Percentiles rank a stretch among this genome's conserved stretches.
Conservation (phyloP, 441 rosid species). For the Viola pubescens region DNA sequence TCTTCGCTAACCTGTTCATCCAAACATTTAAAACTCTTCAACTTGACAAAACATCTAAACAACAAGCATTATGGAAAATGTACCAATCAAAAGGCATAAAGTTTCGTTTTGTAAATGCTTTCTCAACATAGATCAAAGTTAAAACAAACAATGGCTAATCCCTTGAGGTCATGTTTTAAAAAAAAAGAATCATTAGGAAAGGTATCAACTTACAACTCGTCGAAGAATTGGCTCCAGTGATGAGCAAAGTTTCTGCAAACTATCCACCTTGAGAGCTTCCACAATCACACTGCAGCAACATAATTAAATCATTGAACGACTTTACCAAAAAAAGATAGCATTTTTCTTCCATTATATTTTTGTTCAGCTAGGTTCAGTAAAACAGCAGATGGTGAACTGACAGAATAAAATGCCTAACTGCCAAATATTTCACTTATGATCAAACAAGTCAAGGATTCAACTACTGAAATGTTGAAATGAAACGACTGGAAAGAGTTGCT, state of each 20-base stretch:
- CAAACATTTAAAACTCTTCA: constrained; percentile 2
- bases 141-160: background rate
- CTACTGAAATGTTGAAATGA: no score
- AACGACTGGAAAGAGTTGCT: no score
- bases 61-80: background rate
- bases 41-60: background rate
- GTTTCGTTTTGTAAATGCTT: no score
- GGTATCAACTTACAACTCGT: constrained; percentile 49
- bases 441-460: no score
- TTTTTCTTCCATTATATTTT: no score
- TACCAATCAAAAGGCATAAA: background rate
- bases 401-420: no score
- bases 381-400: no score
- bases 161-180: background rate
- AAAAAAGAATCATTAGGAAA: background rate
- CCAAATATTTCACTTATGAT: no score
- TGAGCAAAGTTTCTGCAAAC: constrained; percentile 83
- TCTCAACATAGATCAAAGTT: background rate
- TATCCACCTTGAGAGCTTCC: constrained; percentile 84
- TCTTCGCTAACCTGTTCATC: constrained; percentile 74
- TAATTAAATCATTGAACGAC: background rate
- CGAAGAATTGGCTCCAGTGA: constrained; percentile 89
- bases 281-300: constrained; percentile 65
- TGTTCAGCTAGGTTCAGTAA: no score
- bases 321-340: no score